These are phyloP conservation scores for Carex parvula DNA, from an alignment of 176 grass and related monocot species.

Conservation along the genomic window DNA sequence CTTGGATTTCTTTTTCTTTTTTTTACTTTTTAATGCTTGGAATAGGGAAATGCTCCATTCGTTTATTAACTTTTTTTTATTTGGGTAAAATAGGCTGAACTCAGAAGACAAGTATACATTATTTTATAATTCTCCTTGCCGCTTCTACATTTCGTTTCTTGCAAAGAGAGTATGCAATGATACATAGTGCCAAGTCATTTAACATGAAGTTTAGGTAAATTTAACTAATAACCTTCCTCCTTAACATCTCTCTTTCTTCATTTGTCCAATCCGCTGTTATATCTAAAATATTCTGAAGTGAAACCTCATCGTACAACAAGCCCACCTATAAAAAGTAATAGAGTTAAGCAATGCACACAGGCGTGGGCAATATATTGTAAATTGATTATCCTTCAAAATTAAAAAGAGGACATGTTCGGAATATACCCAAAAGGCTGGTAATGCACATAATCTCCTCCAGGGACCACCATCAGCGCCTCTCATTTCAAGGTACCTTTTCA, in stretches of 20 bases:
- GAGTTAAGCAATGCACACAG: not conserved
- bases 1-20: not conserved
- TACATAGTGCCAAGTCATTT: not conserved
- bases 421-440: constrained; percentile 96
- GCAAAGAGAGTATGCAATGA: not conserved
- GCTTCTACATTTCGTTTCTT: not conserved
- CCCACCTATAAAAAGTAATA: constrained; percentile 56
- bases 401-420: not conserved
- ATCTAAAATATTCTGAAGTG: constrained; percentile 76
- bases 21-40: not conserved
- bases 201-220: not conserved
- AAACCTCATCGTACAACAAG: constrained; percentile 82
- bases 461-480: constrained; percentile 97
- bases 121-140: not conserved
- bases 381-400: constrained; percentile 3
- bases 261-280: constrained; percentile 89
- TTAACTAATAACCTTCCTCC: constrained; percentile 50
- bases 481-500: constrained; percentile 99
- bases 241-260: constrained; percentile 91
- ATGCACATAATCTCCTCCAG: constrained; percentile 92
- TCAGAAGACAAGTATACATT: not conserved
- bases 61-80: not conserved
- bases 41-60: not conserved
- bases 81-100: not conserved
- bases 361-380: not conserved